A percentile compares a stretch with the other conserved stretches of the same genome.
These are phyloP conservation scores for Nitzschia palea DNA, from an alignment of 108 stramenopile species.

Conservation along the genomic window DNA sequence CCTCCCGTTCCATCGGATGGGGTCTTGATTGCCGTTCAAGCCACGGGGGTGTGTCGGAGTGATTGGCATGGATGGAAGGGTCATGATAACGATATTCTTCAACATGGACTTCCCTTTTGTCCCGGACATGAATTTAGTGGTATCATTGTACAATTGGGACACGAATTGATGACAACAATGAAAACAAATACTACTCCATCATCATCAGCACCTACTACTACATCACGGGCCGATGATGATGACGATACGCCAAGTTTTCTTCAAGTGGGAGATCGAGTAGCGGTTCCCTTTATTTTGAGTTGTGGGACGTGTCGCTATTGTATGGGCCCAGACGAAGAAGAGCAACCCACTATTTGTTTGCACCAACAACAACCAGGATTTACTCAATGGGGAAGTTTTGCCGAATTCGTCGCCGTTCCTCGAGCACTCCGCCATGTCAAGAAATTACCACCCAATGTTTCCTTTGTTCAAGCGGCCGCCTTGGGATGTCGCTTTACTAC, in stretches of 20 bases:
- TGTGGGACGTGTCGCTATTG: conserved; percentile 70
- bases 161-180: neutral
- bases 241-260: too few species aligned
- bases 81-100: conserved; percentile 64
- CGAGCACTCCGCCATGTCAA: conserved; percentile 66
- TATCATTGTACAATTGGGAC: conserved; percentile 58
- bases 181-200: too few species aligned
- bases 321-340: neutral
- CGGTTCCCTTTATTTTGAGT: conserved; percentile 73
- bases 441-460: conserved; percentile 50
- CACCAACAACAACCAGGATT: conserved; percentile 79
- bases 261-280: conserved; percentile 62
- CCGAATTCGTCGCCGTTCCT: conserved; percentile 66
- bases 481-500: conserved; percentile 84
- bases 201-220: too few species aligned
- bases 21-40: conserved; percentile 67
- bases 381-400: conserved; percentile 66
- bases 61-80: conserved; percentile 89
- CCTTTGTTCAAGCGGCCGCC: conserved; percentile 78
- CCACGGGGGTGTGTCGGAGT: conserved; percentile 75
- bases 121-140: conserved; percentile 84
- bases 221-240: too few species aligned
- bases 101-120: conserved; percentile 65
- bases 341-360: conserved; percentile 63
- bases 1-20: conserved; percentile 45